Conservation (phyloP, 1,284 basidiomycete genomes). For the Heterobasidion occidentale region DNA sequence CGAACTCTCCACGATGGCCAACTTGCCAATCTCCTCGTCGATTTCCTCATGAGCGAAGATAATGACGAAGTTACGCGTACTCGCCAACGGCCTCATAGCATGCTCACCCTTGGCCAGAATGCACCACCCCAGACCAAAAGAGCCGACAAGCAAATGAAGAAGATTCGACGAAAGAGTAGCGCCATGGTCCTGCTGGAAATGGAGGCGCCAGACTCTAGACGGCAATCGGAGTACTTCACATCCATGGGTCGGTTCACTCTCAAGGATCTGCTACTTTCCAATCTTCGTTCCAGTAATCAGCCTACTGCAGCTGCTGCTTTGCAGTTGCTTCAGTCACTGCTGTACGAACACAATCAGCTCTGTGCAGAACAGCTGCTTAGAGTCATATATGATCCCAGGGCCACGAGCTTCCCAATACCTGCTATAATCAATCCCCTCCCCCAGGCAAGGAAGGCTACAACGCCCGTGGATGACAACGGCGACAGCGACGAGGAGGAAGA, state of each 20-base stretch:
- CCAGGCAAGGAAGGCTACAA: constrained; percentile 7
- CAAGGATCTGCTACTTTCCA: constrained; percentile 79
- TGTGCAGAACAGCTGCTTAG: constrained; percentile 61
- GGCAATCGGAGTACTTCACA: constrained; percentile 74
- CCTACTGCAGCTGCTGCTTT: constrained; percentile 68
- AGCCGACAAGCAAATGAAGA: constrained; percentile 30
- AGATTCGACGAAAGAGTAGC: constrained; percentile 66
- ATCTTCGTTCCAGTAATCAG: constrained; percentile 61
- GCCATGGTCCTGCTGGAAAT: constrained; percentile 80
- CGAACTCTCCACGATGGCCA: constrained; percentile 67
- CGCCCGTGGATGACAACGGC: constrained; percentile 43
- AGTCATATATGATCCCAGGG: constrained; percentile 58
- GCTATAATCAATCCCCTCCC: constrained; percentile 23
- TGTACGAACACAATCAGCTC: constrained; percentile 63
- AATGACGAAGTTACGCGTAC: constrained; percentile 51
- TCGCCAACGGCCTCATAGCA: constrained; percentile 37
- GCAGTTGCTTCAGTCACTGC: constrained; percentile 71
- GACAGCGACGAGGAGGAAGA: constrained; percentile 23
- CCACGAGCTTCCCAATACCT: constrained; percentile 70
- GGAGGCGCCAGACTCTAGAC: constrained; percentile 65
- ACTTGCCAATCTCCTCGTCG: constrained; percentile 63
- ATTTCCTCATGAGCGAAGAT: constrained; percentile 79
- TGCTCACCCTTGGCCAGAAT: constrained; percentile 35
- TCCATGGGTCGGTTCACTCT: constrained; percentile 83
- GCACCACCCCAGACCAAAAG: constrained; percentile 27